Conservation (phyloP, 371 early-diverging fungal species). For the Saksenaea oblongispora region DNA sequence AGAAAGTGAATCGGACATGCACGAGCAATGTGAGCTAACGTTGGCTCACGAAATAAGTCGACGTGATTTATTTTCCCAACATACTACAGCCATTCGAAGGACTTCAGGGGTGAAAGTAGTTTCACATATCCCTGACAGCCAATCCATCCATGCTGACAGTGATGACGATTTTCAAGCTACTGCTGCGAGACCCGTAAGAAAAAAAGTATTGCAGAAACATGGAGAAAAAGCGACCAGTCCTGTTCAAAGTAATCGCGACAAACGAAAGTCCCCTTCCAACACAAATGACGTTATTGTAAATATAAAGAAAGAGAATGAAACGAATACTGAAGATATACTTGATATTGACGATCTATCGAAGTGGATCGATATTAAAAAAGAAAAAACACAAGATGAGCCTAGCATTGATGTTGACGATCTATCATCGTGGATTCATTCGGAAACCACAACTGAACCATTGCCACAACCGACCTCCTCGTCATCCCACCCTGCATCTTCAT, state of each 20-base stretch:
- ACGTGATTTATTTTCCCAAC: neutral
- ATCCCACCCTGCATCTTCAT: neutral
- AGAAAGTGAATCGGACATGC: neutral
- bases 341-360: neutral
- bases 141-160: neutral
- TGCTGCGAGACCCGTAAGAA: neutral
- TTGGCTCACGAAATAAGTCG: neutral
- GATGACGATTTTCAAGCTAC: conserved; percentile 1
- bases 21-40: neutral
- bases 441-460: neutral
- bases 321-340: neutral
- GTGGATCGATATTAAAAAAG: neutral
- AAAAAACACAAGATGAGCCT: neutral
- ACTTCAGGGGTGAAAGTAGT: neutral
- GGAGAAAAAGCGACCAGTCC: neutral
- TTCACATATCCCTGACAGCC: neutral
- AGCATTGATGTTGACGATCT: neutral
- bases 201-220: neutral
- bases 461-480: neutral
- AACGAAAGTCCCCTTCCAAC: neutral
- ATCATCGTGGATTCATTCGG: neutral
- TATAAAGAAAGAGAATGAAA: neutral
- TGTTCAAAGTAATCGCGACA: neutral
- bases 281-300: neutral
- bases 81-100: neutral